These are phyloP conservation scores for Peronospora destructor DNA, from an alignment of 352 stramenopile genomes.

Conservation along the genomic window DNA sequence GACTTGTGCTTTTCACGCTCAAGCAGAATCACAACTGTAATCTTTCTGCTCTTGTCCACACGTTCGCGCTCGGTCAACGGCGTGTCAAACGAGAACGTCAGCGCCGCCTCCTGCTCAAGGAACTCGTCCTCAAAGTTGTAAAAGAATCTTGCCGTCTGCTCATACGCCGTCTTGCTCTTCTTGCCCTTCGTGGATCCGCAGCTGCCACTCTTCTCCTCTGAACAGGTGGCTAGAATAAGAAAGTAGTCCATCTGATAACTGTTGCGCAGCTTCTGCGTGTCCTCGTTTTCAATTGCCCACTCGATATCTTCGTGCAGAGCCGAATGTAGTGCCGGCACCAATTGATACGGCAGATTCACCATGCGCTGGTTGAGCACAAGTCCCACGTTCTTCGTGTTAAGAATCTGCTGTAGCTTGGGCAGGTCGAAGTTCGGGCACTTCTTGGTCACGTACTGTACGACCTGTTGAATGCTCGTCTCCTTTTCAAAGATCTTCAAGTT, in stretches of 20 bases:
- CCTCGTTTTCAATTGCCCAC: slow-evolving; percentile 74
- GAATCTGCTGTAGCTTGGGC: slow-evolving; percentile 50
- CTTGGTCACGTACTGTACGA: slow-evolving; percentile 72
- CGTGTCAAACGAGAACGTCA: slow-evolving; percentile 67
- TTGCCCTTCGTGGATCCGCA: slow-evolving; percentile 46
- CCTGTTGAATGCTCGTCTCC: slow-evolving; percentile 58
- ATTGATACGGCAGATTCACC: slow-evolving; percentile 82
- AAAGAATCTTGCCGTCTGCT: slow-evolving; percentile 66
- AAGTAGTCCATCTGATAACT: slow-evolving; percentile 83
- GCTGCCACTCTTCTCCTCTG: slow-evolving; percentile 42
- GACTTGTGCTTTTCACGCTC: slow-evolving; percentile 75
- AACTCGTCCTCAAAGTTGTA: slow-evolving; percentile 87
- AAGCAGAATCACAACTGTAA: slow-evolving; percentile 73
- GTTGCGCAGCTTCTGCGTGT: slow-evolving; percentile 46
- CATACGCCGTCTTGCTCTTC: slow-evolving; percentile 70
- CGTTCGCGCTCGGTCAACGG: slow-evolving; percentile 56
- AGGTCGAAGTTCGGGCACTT: slow-evolving; percentile 50
- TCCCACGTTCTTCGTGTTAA: slow-evolving; percentile 50
- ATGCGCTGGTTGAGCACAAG: slow-evolving; percentile 81
- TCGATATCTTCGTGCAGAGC: slow-evolving; percentile 82
- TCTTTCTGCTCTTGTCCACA: slow-evolving; percentile 53
- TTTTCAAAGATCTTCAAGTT: slow-evolving; percentile 49
- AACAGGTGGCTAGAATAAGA: slow-evolving; percentile 62
- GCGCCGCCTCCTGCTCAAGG: slow-evolving; percentile 61
- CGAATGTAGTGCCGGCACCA: slow-evolving; percentile 71